Evolutionary conservation across 2,329 filamentous ascomycete genomes (phyloP), one percentile per base, ranked within the genome.

Genomic region (Chaetomium strumarium): DNA sequence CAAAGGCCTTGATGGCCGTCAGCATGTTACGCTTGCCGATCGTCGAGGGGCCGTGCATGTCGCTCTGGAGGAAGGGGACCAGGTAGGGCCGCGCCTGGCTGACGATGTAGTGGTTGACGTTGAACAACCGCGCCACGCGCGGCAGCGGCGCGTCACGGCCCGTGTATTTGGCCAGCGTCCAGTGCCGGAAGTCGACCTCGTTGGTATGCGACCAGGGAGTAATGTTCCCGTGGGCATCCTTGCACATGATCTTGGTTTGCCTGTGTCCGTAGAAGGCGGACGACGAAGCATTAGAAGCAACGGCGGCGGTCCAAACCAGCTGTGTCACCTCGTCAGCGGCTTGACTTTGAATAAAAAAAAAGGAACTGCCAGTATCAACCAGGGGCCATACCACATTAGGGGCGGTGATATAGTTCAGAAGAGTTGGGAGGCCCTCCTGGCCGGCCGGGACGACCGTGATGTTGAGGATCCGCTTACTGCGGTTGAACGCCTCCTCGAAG

Each of bases 41-140:
- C 65, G 76, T 79, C 60, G 81, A 80, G 0, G 88, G 85, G 5
- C 86, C 85, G 68, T 91, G 87, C 72, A 91, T 83, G 60, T 92
- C 88, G 42, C 85, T 86, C 56, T 86, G 83, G 5, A 95, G 75
- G 62, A 96, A 93, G 0, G 91, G 91, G 29, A 92, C 85, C 14
- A 96, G 76, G 68, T 95, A 96, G 0, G 92, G 92, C 3, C 91
- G 80, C 1, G 92, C 90, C 72, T 96, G 92, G 59, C 88, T 93
- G 60, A 97, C 84, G 58, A 97, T 90, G 70, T 95, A 96, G 72
- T 96, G 91, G 66, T 96, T 95, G 49, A 95, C 88, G 66, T 95
- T 95, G 77, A 93, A 93, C 11, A 92, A 79, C 70, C 92, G 86
- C 7, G 86, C 82, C 30, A 93, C 84, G 37, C 88, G 81, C 49